Base-by-base conservation (phyloP, 805 yeast species). In the Sungouiella thailandica region DNA sequence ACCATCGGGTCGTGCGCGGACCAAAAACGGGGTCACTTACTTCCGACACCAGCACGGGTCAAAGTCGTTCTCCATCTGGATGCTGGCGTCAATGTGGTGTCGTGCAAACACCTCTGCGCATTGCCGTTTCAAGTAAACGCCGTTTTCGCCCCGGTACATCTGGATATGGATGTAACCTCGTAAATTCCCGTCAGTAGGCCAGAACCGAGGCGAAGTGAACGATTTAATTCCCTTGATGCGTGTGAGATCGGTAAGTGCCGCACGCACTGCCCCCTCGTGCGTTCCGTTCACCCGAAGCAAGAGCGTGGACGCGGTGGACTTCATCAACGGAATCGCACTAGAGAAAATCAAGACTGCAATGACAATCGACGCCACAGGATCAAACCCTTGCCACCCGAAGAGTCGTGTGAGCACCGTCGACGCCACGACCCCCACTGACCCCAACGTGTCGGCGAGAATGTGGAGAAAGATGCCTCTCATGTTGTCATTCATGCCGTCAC, bases 381-480 rank as follows among this genome's bases (percentile, higher is more conserved):
- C 99, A 52, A 90, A 82, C 1, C 95, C 81, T 35, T 78, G 74
- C 77, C 84, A 74, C 12, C 45, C 40, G 55, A 83, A 80, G 22
- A 78, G 49, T 38, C 80, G 76, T 7, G 90, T 83, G 25, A 93
- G 60, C 4, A 87, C 35, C 0, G 98, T 90, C 0, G 97, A 88
- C 1, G 87, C 58, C n/a, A 93, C 89, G 12, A 94, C 99, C 5
- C 97, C 97, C 0, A 89, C 95, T 0, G 97, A 90, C 0, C 99
- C 99, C 25, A 93, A 64, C 0, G 97, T 89, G 50, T 93, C 99
- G 0, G 99, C 99, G 28, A 93, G 55, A 19, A 93, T 84, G 49
- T 93, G 99, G 28, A 93, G 64, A 50, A 93, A 93, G 4, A 93
- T 86, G 10, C 99, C 99, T 37, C 82, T 79, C 94, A 90, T 84